Base-by-base conservation (phyloP, 2,329 filamentous ascomycete genomes). In the Arthrobotrys sinensis region DNA sequence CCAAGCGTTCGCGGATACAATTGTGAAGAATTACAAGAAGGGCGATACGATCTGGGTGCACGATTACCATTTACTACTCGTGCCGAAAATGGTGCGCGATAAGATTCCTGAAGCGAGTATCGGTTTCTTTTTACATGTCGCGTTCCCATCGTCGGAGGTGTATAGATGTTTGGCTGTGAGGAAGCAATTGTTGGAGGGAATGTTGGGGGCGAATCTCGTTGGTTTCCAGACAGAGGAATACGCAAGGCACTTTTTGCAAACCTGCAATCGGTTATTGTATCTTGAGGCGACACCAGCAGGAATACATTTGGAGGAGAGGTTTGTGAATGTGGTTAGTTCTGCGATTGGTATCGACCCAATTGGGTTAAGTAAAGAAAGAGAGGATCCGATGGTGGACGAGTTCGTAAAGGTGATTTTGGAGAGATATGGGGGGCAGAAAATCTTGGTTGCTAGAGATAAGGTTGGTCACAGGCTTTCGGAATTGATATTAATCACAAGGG, bases 161-260 rank as follows among this genome's bases (percentile, higher is more conserved):
- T 98, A 98, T 85, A 90, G 95, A 57, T 98, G 95, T 84, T 86
- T 98, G 21, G 93, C 95, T 1, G 91, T 93, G 10, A 92, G 95
- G 75, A 94, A 92, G 81, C 89, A 97, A 84, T 88, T 98, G 8
- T 88, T 98, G 0, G 92, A 97, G 81, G 95, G 96, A 69, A 95
- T 98, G 87, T 89, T 98, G 0, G 95, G 95, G 8, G 93, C 96
- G 69, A 97, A 97, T 81, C 87, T 98, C 11, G 90, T 98, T 79
- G 94, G 93, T 1, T 98, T 98, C 85, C 95, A 98, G 85, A 97
- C 94, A 24, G 90, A 91, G 70, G 95, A 98, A 84, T 98, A 98
- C 83, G 92, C 92, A 3, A 90, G 95, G 12, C 96, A 98, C 85
- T 98, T 98, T 84, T 87, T 97, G 62, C 94, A 97, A 85, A 98